phyloP scores from a whole-genome alignment of 2,329 filamentous ascomycete species.

The Didymella exigua region DNA sequence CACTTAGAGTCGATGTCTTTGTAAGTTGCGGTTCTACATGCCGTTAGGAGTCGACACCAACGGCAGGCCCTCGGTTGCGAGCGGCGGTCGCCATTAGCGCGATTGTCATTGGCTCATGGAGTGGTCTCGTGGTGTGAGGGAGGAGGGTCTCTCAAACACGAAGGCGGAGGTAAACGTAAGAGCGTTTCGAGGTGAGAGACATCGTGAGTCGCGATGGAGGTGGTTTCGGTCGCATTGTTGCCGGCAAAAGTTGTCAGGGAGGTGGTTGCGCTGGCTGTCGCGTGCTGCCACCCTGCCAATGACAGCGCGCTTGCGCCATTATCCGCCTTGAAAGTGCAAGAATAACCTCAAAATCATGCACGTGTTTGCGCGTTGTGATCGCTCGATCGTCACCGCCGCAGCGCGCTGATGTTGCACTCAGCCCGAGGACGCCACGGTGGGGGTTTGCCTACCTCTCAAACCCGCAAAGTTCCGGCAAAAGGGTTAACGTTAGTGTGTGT shows the following conservation, averaged over 20 bases:
- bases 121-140: conserved; percentile 17
- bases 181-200: background rate
- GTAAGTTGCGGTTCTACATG: conserved; percentile 26
- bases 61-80: conserved; percentile 26
- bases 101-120: conserved; percentile 27
- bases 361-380: conserved; percentile 4
- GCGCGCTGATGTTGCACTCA: background rate
- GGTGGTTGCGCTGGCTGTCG: conserved; percentile 11
- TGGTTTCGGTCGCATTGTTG: background rate
- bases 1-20: conserved; percentile 25
- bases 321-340: conserved; percentile 12
- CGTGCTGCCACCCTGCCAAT: conserved; percentile 14
- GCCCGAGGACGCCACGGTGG: background rate
- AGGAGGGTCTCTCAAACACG: conserved; percentile 3
- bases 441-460: background rate
- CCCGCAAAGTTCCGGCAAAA: too few species aligned
- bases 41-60: conserved; percentile 19
- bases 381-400: background rate
- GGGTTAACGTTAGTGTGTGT: too few species aligned
- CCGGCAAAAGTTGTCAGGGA: conserved; percentile 15
- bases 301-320: conserved; percentile 14
- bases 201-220: background rate
- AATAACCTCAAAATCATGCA: conserved; percentile 11
- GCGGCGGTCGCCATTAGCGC: conserved; percentile 29
- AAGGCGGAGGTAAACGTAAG: background rate